Evolutionary conservation across 208 protist species (phyloP).

Genomic region (Polymyxa betae): DNA sequence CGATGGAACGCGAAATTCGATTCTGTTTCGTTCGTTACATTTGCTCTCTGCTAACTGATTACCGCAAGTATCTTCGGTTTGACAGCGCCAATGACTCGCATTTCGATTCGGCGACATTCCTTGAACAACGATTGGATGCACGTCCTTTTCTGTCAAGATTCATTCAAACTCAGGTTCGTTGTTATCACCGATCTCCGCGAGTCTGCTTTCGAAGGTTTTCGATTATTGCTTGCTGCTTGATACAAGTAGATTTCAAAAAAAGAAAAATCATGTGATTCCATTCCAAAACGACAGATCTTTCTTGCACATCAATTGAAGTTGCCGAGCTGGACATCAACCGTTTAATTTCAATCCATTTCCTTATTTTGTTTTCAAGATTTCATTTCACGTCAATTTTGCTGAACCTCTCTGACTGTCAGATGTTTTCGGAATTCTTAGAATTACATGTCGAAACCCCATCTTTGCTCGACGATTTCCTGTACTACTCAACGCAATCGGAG

Average conservation of each 20-base stretch:
- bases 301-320: no score
- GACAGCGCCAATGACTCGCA: constrained; percentile 29
- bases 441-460: constrained; percentile 43
- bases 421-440: constrained; percentile 47
- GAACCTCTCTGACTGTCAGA: constrained; percentile 17
- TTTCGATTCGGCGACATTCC: constrained; percentile 44
- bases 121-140: constrained; percentile 26
- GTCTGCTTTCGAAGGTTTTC: no score
- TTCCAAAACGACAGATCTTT: no score
- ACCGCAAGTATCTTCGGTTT: constrained; percentile 23
- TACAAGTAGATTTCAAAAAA: no score
- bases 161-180: constrained; percentile 43
- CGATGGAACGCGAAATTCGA: background rate
- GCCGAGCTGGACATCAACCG: no score
- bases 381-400: no score
- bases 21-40: constrained; percentile 20
- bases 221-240: no score
- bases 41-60: constrained; percentile 11
- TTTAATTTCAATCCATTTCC: background rate
- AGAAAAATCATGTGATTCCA: no score
- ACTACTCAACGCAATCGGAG: background rate
- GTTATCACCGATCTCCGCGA: no score
- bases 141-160: constrained; percentile 9
- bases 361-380: no score
- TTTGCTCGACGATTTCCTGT: constrained; percentile 49